These are phyloP conservation scores for Cupressus sempervirens DNA, from an alignment of 75 land plant species.

Conservation along the genomic window DNA sequence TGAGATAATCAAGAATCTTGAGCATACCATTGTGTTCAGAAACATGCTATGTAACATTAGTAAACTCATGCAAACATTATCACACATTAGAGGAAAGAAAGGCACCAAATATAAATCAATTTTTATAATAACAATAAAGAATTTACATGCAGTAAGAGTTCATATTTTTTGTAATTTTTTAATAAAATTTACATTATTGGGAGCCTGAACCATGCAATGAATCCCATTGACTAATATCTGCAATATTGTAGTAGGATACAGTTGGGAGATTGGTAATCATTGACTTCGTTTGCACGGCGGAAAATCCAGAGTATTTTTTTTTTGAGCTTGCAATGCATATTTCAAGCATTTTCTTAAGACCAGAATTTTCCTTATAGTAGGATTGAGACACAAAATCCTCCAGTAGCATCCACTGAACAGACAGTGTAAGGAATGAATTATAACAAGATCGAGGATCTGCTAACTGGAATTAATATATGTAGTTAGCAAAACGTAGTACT, in stretches of 20 bases:
- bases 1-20: not conserved
- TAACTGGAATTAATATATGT: not conserved
- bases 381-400: conserved; percentile 69
- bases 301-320: conserved; percentile 52
- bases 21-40: not conserved
- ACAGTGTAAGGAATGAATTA: not conserved
- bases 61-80: not conserved
- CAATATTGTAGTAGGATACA: not conserved
- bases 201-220: not conserved
- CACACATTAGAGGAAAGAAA: not conserved
- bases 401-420: conserved; percentile 83
- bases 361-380: conserved; percentile 41
- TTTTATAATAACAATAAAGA: not conserved
- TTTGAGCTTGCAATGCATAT: conserved; percentile 53
- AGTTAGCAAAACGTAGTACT: not conserved
- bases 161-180: not conserved
- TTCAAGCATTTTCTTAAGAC: conserved; percentile 45
- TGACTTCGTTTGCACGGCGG: not conserved
- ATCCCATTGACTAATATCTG: not conserved
- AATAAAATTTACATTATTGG: not conserved
- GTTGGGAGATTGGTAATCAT: not conserved
- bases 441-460: not conserved
- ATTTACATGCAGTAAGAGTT: not conserved
- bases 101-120: not conserved
- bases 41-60: not conserved